Evolutionary conservation across 768 basidiomycete genomes (phyloP), one percentile per base, ranked within the genome.

Genomic region (Leucocoprinus sp.): DNA sequence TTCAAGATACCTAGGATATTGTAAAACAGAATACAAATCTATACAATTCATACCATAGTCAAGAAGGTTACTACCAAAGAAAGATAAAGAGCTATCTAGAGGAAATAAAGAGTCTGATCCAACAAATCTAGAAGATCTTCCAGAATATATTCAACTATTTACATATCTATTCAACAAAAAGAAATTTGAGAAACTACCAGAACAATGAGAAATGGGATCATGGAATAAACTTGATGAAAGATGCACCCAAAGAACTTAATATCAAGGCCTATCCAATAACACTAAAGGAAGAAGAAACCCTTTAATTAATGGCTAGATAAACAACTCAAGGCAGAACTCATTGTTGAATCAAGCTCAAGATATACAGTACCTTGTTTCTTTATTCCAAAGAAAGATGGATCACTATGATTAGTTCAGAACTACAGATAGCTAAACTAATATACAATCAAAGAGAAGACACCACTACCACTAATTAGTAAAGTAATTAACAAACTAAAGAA

Each of bases 401-500:
- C 33, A 34, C 11, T 14, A 34, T 4, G 15, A 0, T n/a, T 34
- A 17, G 33, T 34, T 7, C 14, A 34, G 33, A n/a, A 34, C 14
- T 34, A 34, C 14, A 34, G 15, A 17, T 14, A 5, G 33, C 28
- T 43, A 19, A 43, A 43, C 29, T 11, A 33, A 19, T 56, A 69
- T 65, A 53, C 55, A 54, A 15, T 56, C 40, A 19, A 46, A 36
- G 45, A 65, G 40, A 19, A 34, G 15, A 33, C 19, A 11, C 42
- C 19, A n/a, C 31, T 43, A 8, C 42, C 42, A 15, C 31, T 43
- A 4, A 27, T 43, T 12, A 18, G 19, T 3, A n/a, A 43, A 18
- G 34, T 43, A 14, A 34, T 43, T 34, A 51, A 62, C 37, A 51
- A 52, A 27, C 51, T 65, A 1, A 65, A 72, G 26, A 11, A 27